Conservation (phyloP, 768 basidiomycete genomes). For the Boletus subparvulus region DNA sequence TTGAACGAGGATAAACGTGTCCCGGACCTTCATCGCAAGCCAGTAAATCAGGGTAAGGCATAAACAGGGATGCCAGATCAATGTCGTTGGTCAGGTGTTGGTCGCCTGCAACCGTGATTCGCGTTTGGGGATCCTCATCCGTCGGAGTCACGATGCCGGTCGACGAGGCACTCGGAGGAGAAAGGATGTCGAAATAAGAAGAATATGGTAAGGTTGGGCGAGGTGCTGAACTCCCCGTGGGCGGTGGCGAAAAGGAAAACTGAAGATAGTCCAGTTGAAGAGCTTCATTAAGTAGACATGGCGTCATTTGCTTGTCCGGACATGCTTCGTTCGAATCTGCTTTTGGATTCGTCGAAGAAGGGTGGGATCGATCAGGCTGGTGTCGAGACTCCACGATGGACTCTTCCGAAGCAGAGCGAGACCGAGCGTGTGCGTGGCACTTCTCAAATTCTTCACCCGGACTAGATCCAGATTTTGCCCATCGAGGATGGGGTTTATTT, state of each 20-base stretch:
- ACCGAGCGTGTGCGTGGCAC: constrained; percentile 22
- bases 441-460: constrained; percentile 28
- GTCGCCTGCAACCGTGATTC: constrained; percentile 26
- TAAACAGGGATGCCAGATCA: constrained; percentile 43
- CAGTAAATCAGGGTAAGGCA: constrained; percentile 31
- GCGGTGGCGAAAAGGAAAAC: constrained; percentile 30
- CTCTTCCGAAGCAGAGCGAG: constrained; percentile 16
- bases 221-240: constrained; percentile 30
- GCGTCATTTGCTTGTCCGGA: background rate
- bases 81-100: constrained; percentile 36
- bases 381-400: constrained; percentile 3
- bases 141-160: constrained; percentile 44
- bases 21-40: constrained; percentile 14
- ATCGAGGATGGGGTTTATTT: constrained; percentile 70
- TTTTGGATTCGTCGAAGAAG: background rate
- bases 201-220: constrained; percentile 12
- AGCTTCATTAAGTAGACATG: constrained; percentile 1
- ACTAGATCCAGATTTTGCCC: constrained; percentile 38
- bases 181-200: constrained; percentile 21
- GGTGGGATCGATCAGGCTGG: constrained; percentile 1
- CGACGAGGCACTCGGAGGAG: constrained; percentile 30
- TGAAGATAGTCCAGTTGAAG: constrained; percentile 28
- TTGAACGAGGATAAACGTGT: constrained; percentile 6
- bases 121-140: constrained; percentile 41
- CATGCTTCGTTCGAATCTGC: constrained; percentile 5